Conservation (phyloP, 163 green algal species). For the Coccomyxa subellipsoidea region DNA sequence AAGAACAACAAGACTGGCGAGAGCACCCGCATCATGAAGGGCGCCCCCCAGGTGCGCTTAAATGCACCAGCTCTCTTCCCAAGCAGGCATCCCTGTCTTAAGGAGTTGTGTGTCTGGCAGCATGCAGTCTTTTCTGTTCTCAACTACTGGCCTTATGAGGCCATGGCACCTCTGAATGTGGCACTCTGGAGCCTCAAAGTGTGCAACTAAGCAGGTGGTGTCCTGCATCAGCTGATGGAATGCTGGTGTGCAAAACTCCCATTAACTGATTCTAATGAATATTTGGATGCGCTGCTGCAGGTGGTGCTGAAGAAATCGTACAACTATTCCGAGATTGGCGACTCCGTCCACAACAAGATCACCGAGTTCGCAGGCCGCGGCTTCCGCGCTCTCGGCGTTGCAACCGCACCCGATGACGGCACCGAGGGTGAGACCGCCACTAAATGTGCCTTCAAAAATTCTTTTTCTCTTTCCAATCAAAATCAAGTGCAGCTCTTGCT, state of each 20-base stretch:
- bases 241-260: too few species aligned
- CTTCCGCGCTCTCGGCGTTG: constrained; percentile 78
- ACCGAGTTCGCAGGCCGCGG: constrained; percentile 78
- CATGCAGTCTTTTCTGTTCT: too few species aligned
- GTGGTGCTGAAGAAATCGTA: constrained; percentile 69
- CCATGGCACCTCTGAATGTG: too few species aligned
- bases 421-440: neutral
- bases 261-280: too few species aligned
- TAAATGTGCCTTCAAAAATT: too few species aligned
- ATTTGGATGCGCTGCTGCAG: constrained; percentile 31
- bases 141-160: too few species aligned
- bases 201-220: too few species aligned
- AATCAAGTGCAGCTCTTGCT: too few species aligned
- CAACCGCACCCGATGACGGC: constrained; percentile 23
- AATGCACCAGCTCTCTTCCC: too few species aligned
- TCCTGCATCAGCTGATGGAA: too few species aligned
- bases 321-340: constrained; percentile 61
- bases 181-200: too few species aligned
- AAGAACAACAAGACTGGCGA: constrained; percentile 45
- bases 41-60: constrained; percentile 68
- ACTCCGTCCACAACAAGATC: constrained; percentile 72
- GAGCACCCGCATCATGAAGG: constrained; percentile 78
- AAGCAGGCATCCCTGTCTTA: neutral
- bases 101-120: neutral
- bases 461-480: too few species aligned